phyloP scores from a whole-genome alignment of 192 early-diverging fungal genomes.

The Umbelopsis isabellina region DNA sequence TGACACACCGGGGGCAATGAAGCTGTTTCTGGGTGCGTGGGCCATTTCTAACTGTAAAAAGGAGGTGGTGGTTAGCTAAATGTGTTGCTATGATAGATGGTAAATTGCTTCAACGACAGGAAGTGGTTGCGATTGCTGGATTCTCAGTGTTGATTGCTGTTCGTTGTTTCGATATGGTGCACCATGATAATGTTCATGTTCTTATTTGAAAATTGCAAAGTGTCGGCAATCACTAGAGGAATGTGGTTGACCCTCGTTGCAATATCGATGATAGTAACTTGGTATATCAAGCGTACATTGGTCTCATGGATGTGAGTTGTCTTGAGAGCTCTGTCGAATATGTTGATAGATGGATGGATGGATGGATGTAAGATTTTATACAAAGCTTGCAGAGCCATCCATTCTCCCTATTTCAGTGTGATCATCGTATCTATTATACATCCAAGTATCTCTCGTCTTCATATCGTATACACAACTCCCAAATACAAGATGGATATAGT shows the following conservation, averaged over 20 bases:
- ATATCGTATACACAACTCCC: not conserved
- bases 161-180: not conserved
- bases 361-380: not conserved
- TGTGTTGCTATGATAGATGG: not conserved
- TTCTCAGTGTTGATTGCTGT: not conserved
- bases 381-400: not conserved
- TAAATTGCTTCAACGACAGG: not conserved
- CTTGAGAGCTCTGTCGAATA: not conserved
- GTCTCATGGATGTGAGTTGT: not conserved
- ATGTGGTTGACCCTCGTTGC: too few species aligned
- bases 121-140: not conserved
- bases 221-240: too few species aligned
- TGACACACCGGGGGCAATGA: slow-evolving; percentile 83
- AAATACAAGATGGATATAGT: slow-evolving; percentile 1
- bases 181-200: too few species aligned
- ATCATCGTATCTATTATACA: not conserved
- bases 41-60: slow-evolving; percentile 50
- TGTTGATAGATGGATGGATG: slow-evolving; percentile 19
- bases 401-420: not conserved
- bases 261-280: not conserved
- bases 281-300: not conserved
- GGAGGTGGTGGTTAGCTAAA: slow-evolving; percentile 1
- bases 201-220: too few species aligned
- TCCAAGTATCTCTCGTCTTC: not conserved
- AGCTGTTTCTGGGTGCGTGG: slow-evolving; percentile 75